Conservation (phyloP, 164 flowering plant genomes). For the Piper longum region DNA sequence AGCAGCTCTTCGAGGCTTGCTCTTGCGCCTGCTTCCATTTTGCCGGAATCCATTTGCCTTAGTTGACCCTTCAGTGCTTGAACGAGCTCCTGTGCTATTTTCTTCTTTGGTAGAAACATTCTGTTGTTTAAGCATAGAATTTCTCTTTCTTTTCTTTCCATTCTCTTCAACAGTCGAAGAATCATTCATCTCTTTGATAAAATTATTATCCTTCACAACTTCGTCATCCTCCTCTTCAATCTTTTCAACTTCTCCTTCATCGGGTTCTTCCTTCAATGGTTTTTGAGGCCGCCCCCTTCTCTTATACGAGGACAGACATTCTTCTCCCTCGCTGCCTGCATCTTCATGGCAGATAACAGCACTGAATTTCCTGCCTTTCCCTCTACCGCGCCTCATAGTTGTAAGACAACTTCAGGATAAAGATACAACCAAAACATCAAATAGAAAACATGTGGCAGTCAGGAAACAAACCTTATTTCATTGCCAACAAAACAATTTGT, state of each 20-base stretch:
- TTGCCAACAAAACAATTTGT: background rate
- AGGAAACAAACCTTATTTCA: background rate
- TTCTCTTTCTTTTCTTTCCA: constrained; percentile 47
- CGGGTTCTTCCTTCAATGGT: constrained; percentile 46
- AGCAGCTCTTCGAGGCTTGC: constrained; percentile 74
- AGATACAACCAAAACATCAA: constrained; percentile 10
- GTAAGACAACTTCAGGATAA: constrained; percentile 2
- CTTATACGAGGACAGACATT: constrained; percentile 44
- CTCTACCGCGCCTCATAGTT: constrained; percentile 74
- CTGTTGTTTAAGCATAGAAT: constrained; percentile 32
- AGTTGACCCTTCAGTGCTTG: constrained; percentile 22
- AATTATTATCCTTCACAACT: constrained; percentile 10
- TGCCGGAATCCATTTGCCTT: constrained; percentile 55
- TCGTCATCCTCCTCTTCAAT: constrained; percentile 32
- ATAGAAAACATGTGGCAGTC: constrained; percentile 13
- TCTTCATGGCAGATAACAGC: constrained; percentile 38
- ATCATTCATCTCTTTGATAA: constrained; percentile 23
- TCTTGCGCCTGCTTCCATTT: constrained; percentile 59
- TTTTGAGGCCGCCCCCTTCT: constrained; percentile 80
- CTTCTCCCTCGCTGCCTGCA: constrained; percentile 64
- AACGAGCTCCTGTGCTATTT: constrained; percentile 28
- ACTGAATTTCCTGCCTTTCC: constrained; percentile 53
- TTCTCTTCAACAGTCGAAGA: constrained; percentile 19
- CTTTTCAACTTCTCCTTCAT: constrained; percentile 43
- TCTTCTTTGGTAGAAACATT: constrained; percentile 33